phyloP scores from a whole-genome alignment of 2,329 filamentous ascomycete genomes.

The Blumeria graminis region DNA sequence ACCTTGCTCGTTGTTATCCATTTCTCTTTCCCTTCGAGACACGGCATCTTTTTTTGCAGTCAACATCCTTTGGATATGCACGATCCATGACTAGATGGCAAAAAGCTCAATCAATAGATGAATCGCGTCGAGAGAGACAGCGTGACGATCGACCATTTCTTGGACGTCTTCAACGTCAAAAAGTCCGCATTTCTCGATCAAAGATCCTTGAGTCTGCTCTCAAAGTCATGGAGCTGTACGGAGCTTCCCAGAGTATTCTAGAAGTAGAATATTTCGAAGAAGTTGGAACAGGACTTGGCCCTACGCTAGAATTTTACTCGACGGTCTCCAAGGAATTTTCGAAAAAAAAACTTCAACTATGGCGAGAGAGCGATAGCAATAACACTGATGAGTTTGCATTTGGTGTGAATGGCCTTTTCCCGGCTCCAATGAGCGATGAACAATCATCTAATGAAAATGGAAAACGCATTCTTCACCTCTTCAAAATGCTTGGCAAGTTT shows the following conservation, averaged over 20 bases:
- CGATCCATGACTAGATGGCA: slow-evolving; percentile 97
- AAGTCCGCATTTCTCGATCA: slow-evolving; percentile 87
- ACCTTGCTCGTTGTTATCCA: slow-evolving; percentile 75
- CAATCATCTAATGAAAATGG: slow-evolving; percentile 52
- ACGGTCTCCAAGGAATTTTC: slow-evolving; percentile 93
- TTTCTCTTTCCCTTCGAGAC: slow-evolving; percentile 98
- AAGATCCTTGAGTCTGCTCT: slow-evolving; percentile 89
- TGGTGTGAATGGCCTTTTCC: slow-evolving; percentile 67
- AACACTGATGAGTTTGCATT: slow-evolving; percentile 62
- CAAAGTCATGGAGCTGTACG: slow-evolving; percentile 98
- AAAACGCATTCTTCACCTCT: slow-evolving; percentile 70
- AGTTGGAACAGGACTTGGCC: slow-evolving; percentile 84
- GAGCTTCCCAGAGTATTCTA: slow-evolving; percentile 81
- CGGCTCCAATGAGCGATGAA: slow-evolving; percentile 64
- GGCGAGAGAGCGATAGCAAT: slow-evolving; percentile 69
- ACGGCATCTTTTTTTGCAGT: slow-evolving; percentile 85
- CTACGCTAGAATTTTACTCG: slow-evolving; percentile 93
- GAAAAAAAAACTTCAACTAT: slow-evolving; percentile 89
- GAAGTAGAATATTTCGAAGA: slow-evolving; percentile 99
- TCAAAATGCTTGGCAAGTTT: slow-evolving; percentile 88
- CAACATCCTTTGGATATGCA: slow-evolving; percentile 93
- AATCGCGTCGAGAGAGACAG: slow-evolving; percentile 55
- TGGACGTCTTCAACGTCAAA: slow-evolving; percentile 78
- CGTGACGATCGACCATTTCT: slow-evolving; percentile 79
- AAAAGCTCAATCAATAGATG: slow-evolving; percentile 61